Evolutionary conservation across 192 early-diverging fungal species (phyloP), one percentile per base, ranked within the genome.

Genomic region (Thoreauomyces humboldtii): DNA sequence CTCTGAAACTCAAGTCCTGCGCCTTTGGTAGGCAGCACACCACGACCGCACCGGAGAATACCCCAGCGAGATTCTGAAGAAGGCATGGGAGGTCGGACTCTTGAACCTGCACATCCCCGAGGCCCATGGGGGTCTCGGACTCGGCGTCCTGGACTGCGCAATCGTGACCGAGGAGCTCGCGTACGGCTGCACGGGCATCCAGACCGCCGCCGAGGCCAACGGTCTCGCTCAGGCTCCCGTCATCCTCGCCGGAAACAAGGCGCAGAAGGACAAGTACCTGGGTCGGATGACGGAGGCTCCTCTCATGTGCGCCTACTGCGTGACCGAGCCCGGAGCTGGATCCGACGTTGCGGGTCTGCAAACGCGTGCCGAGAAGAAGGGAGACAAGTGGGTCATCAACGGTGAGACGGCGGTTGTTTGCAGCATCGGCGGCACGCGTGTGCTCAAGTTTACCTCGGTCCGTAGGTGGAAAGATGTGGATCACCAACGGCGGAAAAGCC

Each of bases 161-260:
- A 68, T 98, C 42, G 86, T 98, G 21, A 89, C 88, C 14, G 95
- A 98, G 77, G 92, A 95, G 77, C 73, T 98, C 27, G 89, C 95
- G 24, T 94, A 87, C 65, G 95, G 95, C 29, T 98, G 95, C 77
- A 84, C 89, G 11, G 94, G 94, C 42, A 95, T 98, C 65, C 93
- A 94, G 74, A 98, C 95, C 7, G 95, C 95, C 29, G 93, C 94
- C 52, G 95, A 98, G 70, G 95, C 95, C n/a, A 98, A 98, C 77
- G 86, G 87, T 1, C 79, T 98, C 17, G 95, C 93, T 32, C 86
- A 98, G 73, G 93, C 95, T 1, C 93, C 92, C 1, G 80, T 95
- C 24, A 81, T 94, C 55, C 81, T 95, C 24, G 91, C 92, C 43
- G 95, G 89, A 52, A 94, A 80, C 76, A 87, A 93, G 50, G 81